These are phyloP conservation scores for Prosopis cineraria DNA, from an alignment of 306 rosid species.

Conservation along the genomic window DNA sequence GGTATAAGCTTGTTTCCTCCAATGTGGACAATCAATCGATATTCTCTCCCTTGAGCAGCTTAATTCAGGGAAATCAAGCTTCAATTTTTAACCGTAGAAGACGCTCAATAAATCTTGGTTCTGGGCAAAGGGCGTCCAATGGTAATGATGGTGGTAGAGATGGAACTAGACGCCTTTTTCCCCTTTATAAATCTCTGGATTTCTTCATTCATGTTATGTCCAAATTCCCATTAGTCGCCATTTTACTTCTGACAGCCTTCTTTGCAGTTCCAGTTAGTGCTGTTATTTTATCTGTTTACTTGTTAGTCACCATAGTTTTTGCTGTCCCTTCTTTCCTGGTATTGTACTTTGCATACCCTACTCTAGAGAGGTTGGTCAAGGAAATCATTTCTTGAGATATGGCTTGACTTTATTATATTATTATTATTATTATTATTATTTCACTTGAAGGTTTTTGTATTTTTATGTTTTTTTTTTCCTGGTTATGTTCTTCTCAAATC, in stretches of 20 bases:
- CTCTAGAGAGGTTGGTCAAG: constrained; percentile 68
- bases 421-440: too few relatives aligned
- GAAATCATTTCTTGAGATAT: constrained; percentile 70
- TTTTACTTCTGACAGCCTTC: constrained; percentile 69
- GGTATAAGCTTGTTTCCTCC: constrained; percentile 49
- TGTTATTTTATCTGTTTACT: constrained; percentile 68
- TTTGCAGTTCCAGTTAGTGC: constrained; percentile 75
- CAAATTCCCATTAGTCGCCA: constrained; percentile 73
- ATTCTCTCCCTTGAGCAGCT: constrained; percentile 44
- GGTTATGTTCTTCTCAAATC: constrained; percentile 10
- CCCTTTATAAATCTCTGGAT: constrained; percentile 73
- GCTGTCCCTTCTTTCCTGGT: constrained; percentile 82
- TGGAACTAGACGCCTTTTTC: constrained; percentile 49
- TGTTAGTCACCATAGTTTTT: constrained; percentile 71
- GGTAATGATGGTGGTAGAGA: constrained; percentile 33
- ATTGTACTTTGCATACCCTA: constrained; percentile 77
- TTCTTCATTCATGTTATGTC: constrained; percentile 72
- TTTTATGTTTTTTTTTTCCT: constrained; percentile 12
- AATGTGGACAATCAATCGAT: constrained; percentile 54
- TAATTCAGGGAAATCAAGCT: constrained; percentile 51
- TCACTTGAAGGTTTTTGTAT: constrained; percentile 30
- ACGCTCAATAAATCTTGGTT: constrained; percentile 37
- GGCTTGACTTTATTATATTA: constrained; percentile 5
- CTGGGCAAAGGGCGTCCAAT: constrained; percentile 44
- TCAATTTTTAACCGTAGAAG: constrained; percentile 53